These are phyloP conservation scores for Carex pumila DNA, from an alignment of 176 grass and related monocot species.

Conservation along the genomic window DNA sequence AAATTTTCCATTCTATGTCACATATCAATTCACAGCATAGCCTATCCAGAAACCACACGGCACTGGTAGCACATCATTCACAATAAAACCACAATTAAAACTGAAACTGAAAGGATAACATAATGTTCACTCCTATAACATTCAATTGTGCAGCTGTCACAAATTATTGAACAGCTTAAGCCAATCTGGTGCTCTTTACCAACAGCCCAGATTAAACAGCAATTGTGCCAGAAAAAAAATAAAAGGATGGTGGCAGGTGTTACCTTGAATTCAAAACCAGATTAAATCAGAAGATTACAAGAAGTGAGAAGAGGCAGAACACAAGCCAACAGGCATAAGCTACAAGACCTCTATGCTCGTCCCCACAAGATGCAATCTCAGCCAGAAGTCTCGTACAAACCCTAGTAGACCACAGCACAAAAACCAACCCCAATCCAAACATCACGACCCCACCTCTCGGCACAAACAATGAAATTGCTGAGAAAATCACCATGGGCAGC, in stretches of 20 bases:
- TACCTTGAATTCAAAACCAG: slow-evolving; percentile 1
- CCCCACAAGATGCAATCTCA: slow-evolving; percentile 76
- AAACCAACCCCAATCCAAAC: slow-evolving; percentile 56
- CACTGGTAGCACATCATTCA: neutral
- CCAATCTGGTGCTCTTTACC: neutral
- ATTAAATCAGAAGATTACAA: slow-evolving; percentile 68
- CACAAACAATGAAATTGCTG: slow-evolving; percentile 71
- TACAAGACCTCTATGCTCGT: slow-evolving; percentile 70
- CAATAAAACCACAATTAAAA: neutral
- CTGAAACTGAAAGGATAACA: neutral
- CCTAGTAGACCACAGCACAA: slow-evolving; percentile 88
- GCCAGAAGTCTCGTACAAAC: slow-evolving; percentile 76
- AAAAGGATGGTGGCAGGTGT: neutral
- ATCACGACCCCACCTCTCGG: slow-evolving; percentile 63
- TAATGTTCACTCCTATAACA: neutral
- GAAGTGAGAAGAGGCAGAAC: slow-evolving; percentile 90
- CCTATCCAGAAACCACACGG: neutral
- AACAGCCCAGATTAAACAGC: neutral
- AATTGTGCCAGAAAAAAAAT: neutral
- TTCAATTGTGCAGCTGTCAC: neutral
- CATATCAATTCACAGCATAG: neutral
- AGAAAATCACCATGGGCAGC: slow-evolving; percentile 99
- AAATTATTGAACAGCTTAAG: neutral
- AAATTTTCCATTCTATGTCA: neutral
- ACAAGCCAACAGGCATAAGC: slow-evolving; percentile 92